Evolutionary conservation across 768 basidiomycete species (phyloP), one percentile per base, ranked within the genome.

Genomic region (Rhodocollybia butyracea): DNA sequence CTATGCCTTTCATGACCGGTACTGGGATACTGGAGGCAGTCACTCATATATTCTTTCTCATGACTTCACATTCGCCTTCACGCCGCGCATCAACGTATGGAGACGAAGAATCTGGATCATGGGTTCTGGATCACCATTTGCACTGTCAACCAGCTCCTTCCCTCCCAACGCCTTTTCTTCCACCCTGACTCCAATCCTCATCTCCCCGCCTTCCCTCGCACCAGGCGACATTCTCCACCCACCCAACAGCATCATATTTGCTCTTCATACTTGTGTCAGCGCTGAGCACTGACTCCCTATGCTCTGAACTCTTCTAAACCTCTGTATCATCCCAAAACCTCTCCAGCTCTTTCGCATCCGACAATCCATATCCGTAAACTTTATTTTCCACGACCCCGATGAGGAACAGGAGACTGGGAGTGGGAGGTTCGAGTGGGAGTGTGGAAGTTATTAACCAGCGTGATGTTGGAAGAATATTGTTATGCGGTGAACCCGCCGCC

Each of bases 401-500:
- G 93, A 97, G 63, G 96, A 98, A 64, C 96, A 98, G 70, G 89
- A 91, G 70, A 84, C 83, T 0, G 94, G 94, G 42, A 98, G 95
- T 89, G 88, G 68, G 97, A 99, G 73, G 80, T 84, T 43, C 76
- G 71, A 5, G 84, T 91, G 13, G 73, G 70, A 86, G 88, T 58
- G 87, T 94, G 60, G 86, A 95, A n/a, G 88, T 99, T 58, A 98
- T 99, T 62, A 84, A 90, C 47, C 97, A 99, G 70, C 97, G 97
- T 45, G 95, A 97, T 61, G 90, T 92, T n/a, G 19, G 97, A 97
- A 52, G 95, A 98, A 64, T 94, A 86, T 72, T 98, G 97, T 70
- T 99, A 99, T 71, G 91, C 98, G 51, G 94, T 98, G 60, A 96
- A 98, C n/a, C n/a, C n/a, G n/a, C n/a, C n/a, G n/a, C n/a, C n/a